These are phyloP conservation scores for Chalciporus pseudorubinellus DNA, from an alignment of 768 basidiomycete species.

Conservation along the genomic window DNA sequence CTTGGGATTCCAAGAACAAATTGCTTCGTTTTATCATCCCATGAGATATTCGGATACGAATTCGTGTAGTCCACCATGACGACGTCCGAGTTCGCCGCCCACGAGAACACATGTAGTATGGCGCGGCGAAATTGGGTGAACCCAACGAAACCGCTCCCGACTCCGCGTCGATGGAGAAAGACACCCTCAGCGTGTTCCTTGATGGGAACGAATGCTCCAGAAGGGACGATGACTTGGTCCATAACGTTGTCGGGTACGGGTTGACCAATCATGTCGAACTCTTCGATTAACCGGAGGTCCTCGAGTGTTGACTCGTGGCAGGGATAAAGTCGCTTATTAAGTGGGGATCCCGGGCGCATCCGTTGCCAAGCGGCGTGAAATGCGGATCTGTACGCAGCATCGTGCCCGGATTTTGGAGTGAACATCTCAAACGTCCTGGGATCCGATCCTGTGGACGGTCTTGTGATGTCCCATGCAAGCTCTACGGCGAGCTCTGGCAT, in stretches of 20 bases:
- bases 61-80: conserved; percentile 17
- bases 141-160: conserved; percentile 9
- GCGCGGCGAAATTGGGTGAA: conserved; percentile 11
- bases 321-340: conserved; percentile 3
- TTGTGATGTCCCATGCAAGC: conserved; percentile 12
- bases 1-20: conserved; percentile 11
- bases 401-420: neutral
- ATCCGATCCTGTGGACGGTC: neutral
- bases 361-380: conserved; percentile 8
- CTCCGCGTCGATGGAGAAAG: conserved; percentile 10
- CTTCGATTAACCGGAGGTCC: conserved; percentile 13
- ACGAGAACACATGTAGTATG: conserved; percentile 6
- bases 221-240: conserved; percentile 10
- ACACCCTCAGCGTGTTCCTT: conserved; percentile 11
- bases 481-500: conserved; percentile 14
- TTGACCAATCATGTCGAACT: conserved; percentile 14
- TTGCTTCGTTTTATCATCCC: conserved; percentile 12
- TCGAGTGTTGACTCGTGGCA: neutral
- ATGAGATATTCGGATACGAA: conserved; percentile 11
- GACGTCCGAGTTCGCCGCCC: conserved; percentile 13
- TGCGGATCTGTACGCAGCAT: conserved; percentile 6
- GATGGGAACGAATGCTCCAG: conserved; percentile 11
- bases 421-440: neutral
- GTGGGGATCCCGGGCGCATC: neutral
- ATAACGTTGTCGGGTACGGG: conserved; percentile 10